phyloP scores from a whole-genome alignment of 2,329 filamentous ascomycete genomes.

The Colletotrichum lupini region DNA sequence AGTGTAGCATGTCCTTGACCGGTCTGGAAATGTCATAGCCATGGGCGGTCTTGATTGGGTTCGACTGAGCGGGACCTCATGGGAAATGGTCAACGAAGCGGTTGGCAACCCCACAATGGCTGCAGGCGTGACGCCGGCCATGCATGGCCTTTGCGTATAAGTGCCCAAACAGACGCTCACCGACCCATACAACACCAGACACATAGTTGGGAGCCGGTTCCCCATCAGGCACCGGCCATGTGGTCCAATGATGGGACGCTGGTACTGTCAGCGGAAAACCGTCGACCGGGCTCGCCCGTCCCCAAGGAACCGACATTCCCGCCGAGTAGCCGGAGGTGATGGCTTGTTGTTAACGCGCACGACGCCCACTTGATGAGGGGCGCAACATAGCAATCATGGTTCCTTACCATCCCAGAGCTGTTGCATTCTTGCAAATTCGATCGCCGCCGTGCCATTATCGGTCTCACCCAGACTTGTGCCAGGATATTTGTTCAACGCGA shows the following conservation, averaged over 20 bases:
- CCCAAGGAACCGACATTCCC: conserved; percentile 23
- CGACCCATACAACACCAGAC: conserved; percentile 38
- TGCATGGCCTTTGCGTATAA: conserved; percentile 35
- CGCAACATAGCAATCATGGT: conserved; percentile 3
- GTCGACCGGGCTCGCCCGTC: conserved; percentile 19
- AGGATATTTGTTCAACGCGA: background rate
- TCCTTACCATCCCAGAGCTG: background rate
- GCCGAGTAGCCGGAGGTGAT: conserved; percentile 21
- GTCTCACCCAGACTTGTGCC: background rate
- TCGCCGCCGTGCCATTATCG: background rate
- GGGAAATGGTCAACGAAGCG: conserved; percentile 17
- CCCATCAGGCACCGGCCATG: conserved; percentile 36
- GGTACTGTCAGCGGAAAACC: conserved; percentile 23
- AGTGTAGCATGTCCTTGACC: conserved; percentile 5
- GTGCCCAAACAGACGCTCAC: conserved; percentile 33
- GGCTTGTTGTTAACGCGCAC: conserved; percentile 27
- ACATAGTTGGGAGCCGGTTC: conserved; percentile 35
- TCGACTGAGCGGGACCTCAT: conserved; percentile 17
- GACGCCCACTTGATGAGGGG: conserved; percentile 4
- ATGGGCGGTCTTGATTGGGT: conserved; percentile 3
- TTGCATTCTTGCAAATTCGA: conserved; percentile 8
- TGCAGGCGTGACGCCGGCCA: conserved; percentile 36
- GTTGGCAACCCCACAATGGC: conserved; percentile 30
- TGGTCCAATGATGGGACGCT: conserved; percentile 31
- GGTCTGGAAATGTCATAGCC: conserved; percentile 10